Evolutionary conservation across 2,329 filamentous ascomycete genomes (phyloP).

Genomic region (Grosmannia clavigera): DNA sequence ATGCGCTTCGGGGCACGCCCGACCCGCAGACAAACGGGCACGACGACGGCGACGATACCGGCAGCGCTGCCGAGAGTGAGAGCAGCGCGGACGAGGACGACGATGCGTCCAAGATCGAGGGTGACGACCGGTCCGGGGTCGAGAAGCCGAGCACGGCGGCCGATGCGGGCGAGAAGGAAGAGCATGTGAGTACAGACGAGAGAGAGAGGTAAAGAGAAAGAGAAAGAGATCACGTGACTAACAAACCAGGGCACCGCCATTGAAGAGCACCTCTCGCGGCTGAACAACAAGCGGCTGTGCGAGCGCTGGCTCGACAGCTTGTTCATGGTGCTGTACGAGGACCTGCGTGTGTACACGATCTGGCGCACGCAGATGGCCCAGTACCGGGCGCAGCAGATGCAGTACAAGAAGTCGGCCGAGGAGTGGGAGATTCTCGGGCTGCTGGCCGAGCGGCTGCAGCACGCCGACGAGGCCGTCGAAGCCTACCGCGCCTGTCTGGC

Average conservation of each 20-base stretch:
- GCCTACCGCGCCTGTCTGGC: slow-evolving; percentile 81
- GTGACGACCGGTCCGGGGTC: slow-evolving; percentile 21
- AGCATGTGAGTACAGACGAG: slow-evolving; percentile 41
- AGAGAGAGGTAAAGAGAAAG: background rate
- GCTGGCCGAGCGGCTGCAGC: slow-evolving; percentile 83
- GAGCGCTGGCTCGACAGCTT: slow-evolving; percentile 97
- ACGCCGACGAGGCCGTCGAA: slow-evolving; percentile 81
- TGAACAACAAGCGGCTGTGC: slow-evolving; percentile 94
- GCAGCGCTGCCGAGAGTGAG: slow-evolving; percentile 12
- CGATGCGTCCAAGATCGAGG: background rate
- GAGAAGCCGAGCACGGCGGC: slow-evolving; percentile 74
- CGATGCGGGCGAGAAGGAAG: slow-evolving; percentile 53
- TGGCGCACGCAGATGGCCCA: slow-evolving; percentile 98
- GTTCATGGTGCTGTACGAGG: slow-evolving; percentile 98
- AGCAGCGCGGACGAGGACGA: slow-evolving; percentile 20
- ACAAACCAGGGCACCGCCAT: slow-evolving; percentile 18
- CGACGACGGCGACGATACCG: slow-evolving; percentile 19
- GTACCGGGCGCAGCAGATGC: slow-evolving; percentile 81
- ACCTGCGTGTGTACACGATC: slow-evolving; percentile 95
- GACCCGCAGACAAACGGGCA: slow-evolving; percentile 40
- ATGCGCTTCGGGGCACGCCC: slow-evolving; percentile 62
- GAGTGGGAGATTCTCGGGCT: slow-evolving; percentile 98
- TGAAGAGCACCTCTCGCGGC: slow-evolving; percentile 69
- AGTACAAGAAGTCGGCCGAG: slow-evolving; percentile 92
- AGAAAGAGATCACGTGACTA: background rate